Evolutionary conservation across 164 flowering plant species (phyloP).

Genomic region (Vitis cinerea): DNA sequence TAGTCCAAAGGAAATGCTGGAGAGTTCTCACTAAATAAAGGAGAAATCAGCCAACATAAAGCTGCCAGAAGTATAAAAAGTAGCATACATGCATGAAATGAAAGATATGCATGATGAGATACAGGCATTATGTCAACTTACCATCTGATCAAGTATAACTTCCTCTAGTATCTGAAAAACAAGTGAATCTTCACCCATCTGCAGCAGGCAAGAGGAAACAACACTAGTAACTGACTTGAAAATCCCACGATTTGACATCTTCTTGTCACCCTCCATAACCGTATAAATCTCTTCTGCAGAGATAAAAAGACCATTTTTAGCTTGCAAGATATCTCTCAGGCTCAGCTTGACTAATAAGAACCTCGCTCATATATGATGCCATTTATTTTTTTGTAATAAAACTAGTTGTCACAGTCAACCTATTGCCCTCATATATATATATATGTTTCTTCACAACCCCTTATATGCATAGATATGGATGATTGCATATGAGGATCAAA

Average conservation of each 20-base stretch:
- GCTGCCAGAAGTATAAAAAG: not conserved
- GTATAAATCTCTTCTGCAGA: slow-evolving; percentile 39
- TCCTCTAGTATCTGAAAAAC: slow-evolving; percentile 61
- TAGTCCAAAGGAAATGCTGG: too few species aligned
- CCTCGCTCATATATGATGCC: too few species aligned
- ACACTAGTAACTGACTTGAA: slow-evolving; percentile 42
- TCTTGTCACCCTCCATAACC: slow-evolving; percentile 18
- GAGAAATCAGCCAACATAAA: not conserved
- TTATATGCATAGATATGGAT: too few species aligned
- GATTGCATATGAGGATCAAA: too few species aligned
- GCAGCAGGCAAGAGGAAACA: slow-evolving; percentile 56
- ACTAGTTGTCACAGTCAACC: too few species aligned
- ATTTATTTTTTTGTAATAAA: too few species aligned
- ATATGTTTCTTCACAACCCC: too few species aligned
- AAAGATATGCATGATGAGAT: not conserved
- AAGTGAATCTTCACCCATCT: slow-evolving; percentile 68
- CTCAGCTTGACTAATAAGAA: not conserved
- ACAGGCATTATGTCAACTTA: slow-evolving; percentile 24
- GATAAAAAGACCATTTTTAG: not conserved
- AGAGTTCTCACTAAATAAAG: not conserved
- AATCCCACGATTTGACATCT: slow-evolving; percentile 33
- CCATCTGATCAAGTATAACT: slow-evolving; percentile 48
- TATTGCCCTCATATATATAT: too few species aligned
- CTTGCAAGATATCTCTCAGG: not conserved
- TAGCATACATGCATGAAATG: not conserved